Percentiles rank a stretch among this genome's conserved stretches.
phyloP scores from a whole-genome alignment of 2,329 filamentous ascomycete genomes.

The Monilinia polystroma region DNA sequence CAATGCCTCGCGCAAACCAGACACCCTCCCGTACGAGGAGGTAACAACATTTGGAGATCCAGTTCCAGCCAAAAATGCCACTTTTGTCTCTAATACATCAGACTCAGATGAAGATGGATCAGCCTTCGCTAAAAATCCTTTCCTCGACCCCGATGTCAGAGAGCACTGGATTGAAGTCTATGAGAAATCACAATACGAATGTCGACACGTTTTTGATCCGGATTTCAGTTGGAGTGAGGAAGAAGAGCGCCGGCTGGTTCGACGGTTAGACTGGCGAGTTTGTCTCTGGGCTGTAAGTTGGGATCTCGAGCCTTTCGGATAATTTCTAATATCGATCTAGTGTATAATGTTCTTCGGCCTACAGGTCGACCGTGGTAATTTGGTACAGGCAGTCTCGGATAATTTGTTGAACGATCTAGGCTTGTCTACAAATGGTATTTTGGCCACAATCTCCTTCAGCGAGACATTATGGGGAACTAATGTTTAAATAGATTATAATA shows the following conservation, averaged over 20 bases:
- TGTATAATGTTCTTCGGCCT: slow-evolving; percentile 62
- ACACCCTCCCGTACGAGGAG: slow-evolving; percentile 27
- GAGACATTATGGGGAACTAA: neutral
- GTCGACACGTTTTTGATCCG: slow-evolving; percentile 33
- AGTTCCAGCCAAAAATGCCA: slow-evolving; percentile 18
- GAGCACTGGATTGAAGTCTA: slow-evolving; percentile 31
- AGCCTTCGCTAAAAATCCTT: slow-evolving; percentile 28
- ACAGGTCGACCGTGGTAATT: slow-evolving; percentile 60
- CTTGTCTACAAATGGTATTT: slow-evolving; percentile 45
- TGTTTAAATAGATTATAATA: slow-evolving; percentile 29
- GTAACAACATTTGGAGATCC: slow-evolving; percentile 26
- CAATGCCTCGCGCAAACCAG: too few species aligned
- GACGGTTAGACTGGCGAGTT: slow-evolving; percentile 33
- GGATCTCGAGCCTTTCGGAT: neutral
- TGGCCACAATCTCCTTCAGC: neutral
- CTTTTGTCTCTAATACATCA: slow-evolving; percentile 13
- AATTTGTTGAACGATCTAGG: slow-evolving; percentile 56
- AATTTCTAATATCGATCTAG: slow-evolving; percentile 47
- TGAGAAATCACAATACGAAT: slow-evolving; percentile 36
- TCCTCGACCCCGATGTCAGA: slow-evolving; percentile 35
- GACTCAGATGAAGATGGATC: slow-evolving; percentile 30
- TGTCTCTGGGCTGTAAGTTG: slow-evolving; percentile 32
- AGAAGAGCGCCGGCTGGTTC: slow-evolving; percentile 35
- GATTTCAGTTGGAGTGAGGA: slow-evolving; percentile 33
- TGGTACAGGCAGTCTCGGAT: slow-evolving; percentile 58